Conservation (phyloP, 2,329 filamentous ascomycete species). For the Arthrinium puccinioides region DNA sequence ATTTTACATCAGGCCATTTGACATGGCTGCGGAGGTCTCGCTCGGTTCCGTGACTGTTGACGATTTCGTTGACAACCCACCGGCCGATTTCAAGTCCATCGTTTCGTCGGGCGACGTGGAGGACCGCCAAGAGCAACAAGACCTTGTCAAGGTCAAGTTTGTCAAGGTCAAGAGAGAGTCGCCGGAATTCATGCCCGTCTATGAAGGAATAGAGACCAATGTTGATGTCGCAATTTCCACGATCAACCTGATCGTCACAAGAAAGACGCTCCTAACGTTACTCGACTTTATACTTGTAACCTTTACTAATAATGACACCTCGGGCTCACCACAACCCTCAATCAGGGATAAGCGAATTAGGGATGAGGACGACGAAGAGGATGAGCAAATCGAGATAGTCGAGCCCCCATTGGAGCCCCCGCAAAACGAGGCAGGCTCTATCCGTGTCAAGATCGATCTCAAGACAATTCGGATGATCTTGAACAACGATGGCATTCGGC, state of each 20-base stretch:
- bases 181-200: slow-evolving; percentile 86
- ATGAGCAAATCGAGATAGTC: slow-evolving; percentile 30
- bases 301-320: slow-evolving; percentile 57
- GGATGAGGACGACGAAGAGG: slow-evolving; percentile 25
- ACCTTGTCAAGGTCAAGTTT: slow-evolving; percentile 84
- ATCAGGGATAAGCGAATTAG: slow-evolving; percentile 12
- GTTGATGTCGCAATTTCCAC: slow-evolving; percentile 87
- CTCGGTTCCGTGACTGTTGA: slow-evolving; percentile 83
- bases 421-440: slow-evolving; percentile 58
- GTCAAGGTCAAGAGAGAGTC: slow-evolving; percentile 83
- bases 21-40: slow-evolving; percentile 88
- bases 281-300: slow-evolving; percentile 92
- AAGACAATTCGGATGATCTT: slow-evolving; percentile 91
- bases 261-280: slow-evolving; percentile 84
- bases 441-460: slow-evolving; percentile 87
- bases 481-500: slow-evolving; percentile 93
- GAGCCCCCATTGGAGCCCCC: slow-evolving; percentile 26
- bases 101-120: slow-evolving; percentile 73
- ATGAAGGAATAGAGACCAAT: slow-evolving; percentile 90
- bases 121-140: slow-evolving; percentile 69
- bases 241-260: slow-evolving; percentile 90
- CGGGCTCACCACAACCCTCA: slow-evolving; percentile 1
- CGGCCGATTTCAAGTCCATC: slow-evolving; percentile 92
- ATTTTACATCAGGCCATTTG: slow-evolving; percentile 81
- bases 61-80: slow-evolving; percentile 85